These are phyloP conservation scores for Plantago rigida DNA, from an alignment of 305 asterid species.

Conservation along the genomic window DNA sequence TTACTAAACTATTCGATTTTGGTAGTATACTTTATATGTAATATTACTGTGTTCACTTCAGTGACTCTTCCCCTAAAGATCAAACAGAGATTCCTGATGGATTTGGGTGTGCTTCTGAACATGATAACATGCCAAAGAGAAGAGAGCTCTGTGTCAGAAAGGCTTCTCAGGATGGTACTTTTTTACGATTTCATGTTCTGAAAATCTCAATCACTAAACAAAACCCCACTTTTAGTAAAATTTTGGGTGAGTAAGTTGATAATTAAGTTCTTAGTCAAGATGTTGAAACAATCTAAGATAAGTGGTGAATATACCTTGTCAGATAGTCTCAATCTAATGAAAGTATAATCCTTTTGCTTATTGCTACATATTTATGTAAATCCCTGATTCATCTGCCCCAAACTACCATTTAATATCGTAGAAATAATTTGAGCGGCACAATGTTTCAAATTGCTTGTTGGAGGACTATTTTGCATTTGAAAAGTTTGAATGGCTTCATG, in stretches of 20 bases:
- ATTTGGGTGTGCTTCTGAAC: constrained; percentile 23
- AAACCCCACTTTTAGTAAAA: neutral
- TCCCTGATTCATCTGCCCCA: too few relatives aligned
- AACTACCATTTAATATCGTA: too few relatives aligned
- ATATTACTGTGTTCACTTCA: constrained; percentile 33
- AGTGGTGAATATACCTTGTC: neutral
- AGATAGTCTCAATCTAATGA: too few relatives aligned
- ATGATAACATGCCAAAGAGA: constrained; percentile 30
- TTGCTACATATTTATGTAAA: too few relatives aligned
- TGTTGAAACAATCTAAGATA: neutral
- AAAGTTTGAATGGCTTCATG: neutral
- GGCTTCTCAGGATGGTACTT: constrained; percentile 46
- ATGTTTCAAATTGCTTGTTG: too few relatives aligned
- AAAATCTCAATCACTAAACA: neutral
- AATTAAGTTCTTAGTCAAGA: neutral
- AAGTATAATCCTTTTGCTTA: too few relatives aligned
- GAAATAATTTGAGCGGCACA: too few relatives aligned
- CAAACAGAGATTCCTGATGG: constrained; percentile 25
- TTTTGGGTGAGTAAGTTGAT: neutral
- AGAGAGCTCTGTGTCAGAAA: constrained; percentile 31
- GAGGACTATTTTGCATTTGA: too few relatives aligned
- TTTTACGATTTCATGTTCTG: constrained; percentile 12
- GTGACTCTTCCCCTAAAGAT: constrained; percentile 30
- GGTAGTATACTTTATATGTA: constrained; percentile 22
- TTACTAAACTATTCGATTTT: neutral